Conservation (phyloP, 495 filamentous ascomycete genomes). For the Neurospora cerealis region DNA sequence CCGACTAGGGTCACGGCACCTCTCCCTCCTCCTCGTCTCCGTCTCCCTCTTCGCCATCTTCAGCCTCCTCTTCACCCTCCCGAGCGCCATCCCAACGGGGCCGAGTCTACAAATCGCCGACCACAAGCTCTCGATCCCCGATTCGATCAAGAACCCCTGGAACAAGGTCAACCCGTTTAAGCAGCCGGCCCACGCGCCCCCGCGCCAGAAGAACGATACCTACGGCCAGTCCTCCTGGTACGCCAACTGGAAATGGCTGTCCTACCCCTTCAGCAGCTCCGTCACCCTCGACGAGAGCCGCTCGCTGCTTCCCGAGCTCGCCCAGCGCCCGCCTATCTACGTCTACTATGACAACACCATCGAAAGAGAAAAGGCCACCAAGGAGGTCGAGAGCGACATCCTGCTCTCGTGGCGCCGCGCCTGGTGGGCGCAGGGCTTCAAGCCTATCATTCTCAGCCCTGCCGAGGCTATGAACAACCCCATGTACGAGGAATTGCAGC, state of each 20-base stretch:
- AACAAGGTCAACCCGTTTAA: constrained; percentile 49
- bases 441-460: constrained; percentile 67
- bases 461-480: constrained; percentile 82
- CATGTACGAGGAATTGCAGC: constrained; percentile 60
- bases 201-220: constrained; percentile 63
- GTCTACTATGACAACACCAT: constrained; percentile 75
- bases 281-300: constrained; percentile 79
- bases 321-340: constrained; percentile 67
- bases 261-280: constrained; percentile 73
- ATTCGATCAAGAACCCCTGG: constrained; percentile 33
- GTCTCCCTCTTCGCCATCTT: constrained; percentile 34
- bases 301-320: constrained; percentile 76
- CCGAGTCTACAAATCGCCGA: constrained; percentile 26
- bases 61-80: constrained; percentile 39
- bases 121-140: constrained; percentile 33
- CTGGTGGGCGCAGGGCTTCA: constrained; percentile 91
- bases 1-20: constrained; percentile 31
- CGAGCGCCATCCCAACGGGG: constrained; percentile 28
- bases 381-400: constrained; percentile 65
- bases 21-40: constrained; percentile 34
- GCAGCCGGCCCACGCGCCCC: constrained; percentile 63
- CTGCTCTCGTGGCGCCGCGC: constrained; percentile 83
- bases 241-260: constrained; percentile 74
- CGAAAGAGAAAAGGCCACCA: constrained; percentile 48
- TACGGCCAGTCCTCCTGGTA: constrained; percentile 77